phyloP scores from a whole-genome alignment of 495 filamentous ascomycete genomes.

The Rhypophila decipiens region DNA sequence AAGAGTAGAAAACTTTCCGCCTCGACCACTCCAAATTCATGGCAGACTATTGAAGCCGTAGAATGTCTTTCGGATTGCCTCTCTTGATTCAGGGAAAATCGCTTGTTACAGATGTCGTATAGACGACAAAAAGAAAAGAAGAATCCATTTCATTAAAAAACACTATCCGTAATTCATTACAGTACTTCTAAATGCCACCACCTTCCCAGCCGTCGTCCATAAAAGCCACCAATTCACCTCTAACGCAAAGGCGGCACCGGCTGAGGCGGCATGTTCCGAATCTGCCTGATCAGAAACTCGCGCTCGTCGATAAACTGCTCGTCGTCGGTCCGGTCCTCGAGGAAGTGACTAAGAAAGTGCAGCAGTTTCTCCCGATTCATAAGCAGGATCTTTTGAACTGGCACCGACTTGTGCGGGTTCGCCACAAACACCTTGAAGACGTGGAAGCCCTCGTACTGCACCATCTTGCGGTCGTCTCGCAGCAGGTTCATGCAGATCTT shows the following conservation, averaged over 20 bases:
- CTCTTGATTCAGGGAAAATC: too few relatives aligned
- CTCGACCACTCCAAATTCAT: too few relatives aligned
- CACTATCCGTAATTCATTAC: too few relatives aligned
- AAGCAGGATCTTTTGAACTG: slow-evolving; percentile 88
- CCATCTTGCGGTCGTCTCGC: slow-evolving; percentile 93
- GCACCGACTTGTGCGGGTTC: slow-evolving; percentile 90
- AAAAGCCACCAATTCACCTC: slow-evolving; percentile 2
- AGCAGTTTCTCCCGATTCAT: slow-evolving; percentile 91
- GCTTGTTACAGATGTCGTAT: too few relatives aligned
- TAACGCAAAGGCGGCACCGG: slow-evolving; percentile 49
- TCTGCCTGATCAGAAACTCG: slow-evolving; percentile 91
- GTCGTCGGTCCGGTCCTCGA: slow-evolving; percentile 93
- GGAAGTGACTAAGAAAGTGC: slow-evolving; percentile 80
- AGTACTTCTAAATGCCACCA: not conserved
- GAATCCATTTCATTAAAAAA: too few relatives aligned
- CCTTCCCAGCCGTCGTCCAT: not conserved
- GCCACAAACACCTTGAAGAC: slow-evolving; percentile 99
- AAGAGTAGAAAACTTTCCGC: too few relatives aligned
- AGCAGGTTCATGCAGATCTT: slow-evolving; percentile 98
- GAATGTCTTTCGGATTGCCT: too few relatives aligned
- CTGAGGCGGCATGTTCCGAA: slow-evolving; percentile 66
- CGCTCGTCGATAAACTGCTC: slow-evolving; percentile 99
- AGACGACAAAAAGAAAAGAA: too few relatives aligned
- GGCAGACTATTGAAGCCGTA: too few relatives aligned
- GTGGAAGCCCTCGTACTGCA: slow-evolving; percentile 98